phyloP scores from a whole-genome alignment of 2,329 filamentous ascomycete species.

The Didymella pomorum region DNA sequence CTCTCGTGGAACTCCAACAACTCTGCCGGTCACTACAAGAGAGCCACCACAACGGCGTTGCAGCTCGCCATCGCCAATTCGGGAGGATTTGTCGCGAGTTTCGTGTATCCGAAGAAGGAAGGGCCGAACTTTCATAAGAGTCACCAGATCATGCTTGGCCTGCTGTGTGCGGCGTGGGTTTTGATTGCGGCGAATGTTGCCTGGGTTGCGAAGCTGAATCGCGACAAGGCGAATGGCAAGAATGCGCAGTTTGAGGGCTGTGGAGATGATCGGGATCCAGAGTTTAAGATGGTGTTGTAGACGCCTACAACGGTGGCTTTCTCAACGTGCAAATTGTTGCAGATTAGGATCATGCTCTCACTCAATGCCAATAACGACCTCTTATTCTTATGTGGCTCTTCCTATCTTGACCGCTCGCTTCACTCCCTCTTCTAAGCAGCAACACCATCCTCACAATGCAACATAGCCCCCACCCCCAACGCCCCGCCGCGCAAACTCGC shows the following conservation, averaged over 20 bases:
- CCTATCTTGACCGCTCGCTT: too few relatives aligned
- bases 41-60: conserved; percentile 70
- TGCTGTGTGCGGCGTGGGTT: conserved; percentile 70
- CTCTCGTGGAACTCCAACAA: conserved; percentile 74
- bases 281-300: conserved; percentile 67
- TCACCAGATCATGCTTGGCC: conserved; percentile 67
- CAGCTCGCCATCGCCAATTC: conserved; percentile 73
- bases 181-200: conserved; percentile 68
- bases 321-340: too few relatives aligned
- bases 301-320: not conserved
- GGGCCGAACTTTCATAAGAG: conserved; percentile 67
- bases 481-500: too few relatives aligned
- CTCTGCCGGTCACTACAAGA: conserved; percentile 73
- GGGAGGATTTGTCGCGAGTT: conserved; percentile 71
- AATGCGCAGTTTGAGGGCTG: conserved; percentile 65
- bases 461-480: too few relatives aligned
- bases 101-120: conserved; percentile 67
- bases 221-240: conserved; percentile 67
- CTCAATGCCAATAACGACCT: too few relatives aligned
- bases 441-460: too few relatives aligned
- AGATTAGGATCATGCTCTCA: too few relatives aligned
- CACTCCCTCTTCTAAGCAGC: too few relatives aligned
- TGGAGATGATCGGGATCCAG: conserved; percentile 70
- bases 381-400: too few relatives aligned
- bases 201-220: conserved; percentile 70